Base-by-base conservation (phyloP, 306 rosid genomes). In the Cucumis melo region DNA sequence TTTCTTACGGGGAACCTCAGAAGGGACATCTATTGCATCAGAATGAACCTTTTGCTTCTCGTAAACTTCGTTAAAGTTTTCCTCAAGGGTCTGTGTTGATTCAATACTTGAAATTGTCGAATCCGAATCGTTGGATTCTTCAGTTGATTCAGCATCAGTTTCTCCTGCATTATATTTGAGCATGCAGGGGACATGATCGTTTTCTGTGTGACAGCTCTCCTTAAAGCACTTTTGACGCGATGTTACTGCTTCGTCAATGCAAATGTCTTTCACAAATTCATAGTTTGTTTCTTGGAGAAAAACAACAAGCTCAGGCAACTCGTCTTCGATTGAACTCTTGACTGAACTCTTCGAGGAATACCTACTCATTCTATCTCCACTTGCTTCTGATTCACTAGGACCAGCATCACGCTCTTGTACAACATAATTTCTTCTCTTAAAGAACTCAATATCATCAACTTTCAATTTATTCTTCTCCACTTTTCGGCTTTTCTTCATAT, bases 281-380 rank as follows among this genome's bases (percentile, higher is more conserved):
- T 80, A 80, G 58, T 78, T 68, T 79, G 90, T 91, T 81, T 88
- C 93, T 54, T 87, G 96, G 82, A 90, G 83, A 82, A 93, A 93
- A 57, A 83, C 88, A 80, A 86, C 96, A 10, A 93, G 65, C 78
- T 93, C 96, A 11, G 96, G 95, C 10, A 83, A 55, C 56, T 87
- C 89, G 59, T 83, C 71, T 0, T 72, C 59, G 14, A 70, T 23
- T 21, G 84, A 72, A 61, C 77, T 82, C 48, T 77, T 78, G 14
- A 70, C 15, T 21, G 84, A 72, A 61, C 77, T 82, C 48, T 78
- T 78, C 60, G 54, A 57, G 20, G 74, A 32, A 29, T 67, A 59
- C 50, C 68, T 76, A 17, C 42, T 84, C 48, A 75, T 86, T 79
- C 81, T 74, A 63, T 50, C 76, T 57, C 61, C 71, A 24, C 57